Percentiles rank a stretch among this genome's conserved stretches.
Evolutionary conservation across 768 basidiomycete genomes (phyloP).

Genomic region (Hygrocybe coccinea): DNA sequence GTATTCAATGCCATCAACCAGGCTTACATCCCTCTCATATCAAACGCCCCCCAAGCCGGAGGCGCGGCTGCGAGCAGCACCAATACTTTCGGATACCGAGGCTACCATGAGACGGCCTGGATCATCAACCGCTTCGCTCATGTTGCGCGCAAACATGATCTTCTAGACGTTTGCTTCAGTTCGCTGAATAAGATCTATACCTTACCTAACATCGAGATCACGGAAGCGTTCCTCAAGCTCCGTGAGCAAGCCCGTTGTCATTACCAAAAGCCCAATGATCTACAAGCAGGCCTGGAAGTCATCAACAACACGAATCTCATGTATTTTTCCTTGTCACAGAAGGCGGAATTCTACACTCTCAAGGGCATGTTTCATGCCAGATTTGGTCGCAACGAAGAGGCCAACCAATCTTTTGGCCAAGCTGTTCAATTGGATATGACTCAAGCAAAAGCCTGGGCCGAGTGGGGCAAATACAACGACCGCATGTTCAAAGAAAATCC

Average conservation of each 20-base stretch:
- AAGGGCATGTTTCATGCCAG: slow-evolving; percentile 98
- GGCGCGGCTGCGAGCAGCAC: slow-evolving; percentile 51
- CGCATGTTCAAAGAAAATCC: slow-evolving; percentile 86
- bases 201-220: slow-evolving; percentile 98
- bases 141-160: slow-evolving; percentile 93
- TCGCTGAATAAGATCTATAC: slow-evolving; percentile 97
- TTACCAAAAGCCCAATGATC: slow-evolving; percentile 91
- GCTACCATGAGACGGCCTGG: slow-evolving; percentile 99
- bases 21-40: slow-evolving; percentile 88
- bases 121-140: slow-evolving; percentile 99
- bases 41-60: slow-evolving; percentile 46
- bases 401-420: slow-evolving; percentile 86
- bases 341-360: slow-evolving; percentile 96
- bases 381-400: slow-evolving; percentile 80
- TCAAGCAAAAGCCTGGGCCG: slow-evolving; percentile 96
- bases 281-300: slow-evolving; percentile 91
- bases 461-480: slow-evolving; percentile 95
- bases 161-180: slow-evolving; percentile 92
- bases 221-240: slow-evolving; percentile 97
- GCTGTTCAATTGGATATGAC: slow-evolving; percentile 95
- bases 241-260: slow-evolving; percentile 98
- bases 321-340: slow-evolving; percentile 92
- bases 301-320: slow-evolving; percentile 99
- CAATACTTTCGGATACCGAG: slow-evolving; percentile 87
- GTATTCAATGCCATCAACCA: slow-evolving; percentile 97